A percentile compares a stretch with the other conserved stretches of the same genome.
phyloP scores from a whole-genome alignment of 352 stramenopile species.

The Pythium volutum region DNA sequence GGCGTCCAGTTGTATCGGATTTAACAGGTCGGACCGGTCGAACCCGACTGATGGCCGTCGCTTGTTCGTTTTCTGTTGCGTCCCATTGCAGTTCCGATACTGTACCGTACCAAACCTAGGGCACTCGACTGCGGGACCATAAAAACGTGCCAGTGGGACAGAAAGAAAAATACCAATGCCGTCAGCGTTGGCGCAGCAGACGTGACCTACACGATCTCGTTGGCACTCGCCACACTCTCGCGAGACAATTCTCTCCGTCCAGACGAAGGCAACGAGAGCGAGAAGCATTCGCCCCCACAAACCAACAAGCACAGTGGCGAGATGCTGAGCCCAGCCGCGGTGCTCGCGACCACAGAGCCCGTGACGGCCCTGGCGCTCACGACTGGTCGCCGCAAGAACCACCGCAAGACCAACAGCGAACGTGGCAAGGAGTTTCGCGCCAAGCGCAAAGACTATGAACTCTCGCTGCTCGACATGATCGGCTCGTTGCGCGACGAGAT shows the following conservation, averaged over 20 bases:
- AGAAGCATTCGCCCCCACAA: background rate
- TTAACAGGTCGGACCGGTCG: background rate
- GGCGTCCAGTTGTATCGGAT: background rate
- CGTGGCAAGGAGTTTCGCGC: slow-evolving; percentile 57
- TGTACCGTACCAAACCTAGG: no score
- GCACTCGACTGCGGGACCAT: no score
- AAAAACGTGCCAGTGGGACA: no score
- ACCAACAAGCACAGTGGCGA: no score
- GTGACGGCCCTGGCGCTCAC: background rate
- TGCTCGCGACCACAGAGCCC: background rate
- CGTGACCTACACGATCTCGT: no score
- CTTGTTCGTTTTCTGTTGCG: background rate
- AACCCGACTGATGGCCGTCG: background rate
- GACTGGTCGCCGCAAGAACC: background rate
- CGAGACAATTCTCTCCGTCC: background rate
- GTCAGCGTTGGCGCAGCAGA: no score
- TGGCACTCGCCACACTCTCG: no score
- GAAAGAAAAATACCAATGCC: no score
- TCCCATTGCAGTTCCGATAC: no score
- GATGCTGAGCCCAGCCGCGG: background rate
- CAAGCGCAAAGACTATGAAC: slow-evolving; percentile 48
- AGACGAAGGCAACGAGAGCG: no score
- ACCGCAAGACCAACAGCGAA: slow-evolving; percentile 62
- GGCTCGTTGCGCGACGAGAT: slow-evolving; percentile 26
- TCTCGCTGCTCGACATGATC: slow-evolving; percentile 30